Base-by-base conservation (phyloP, 2,329 filamentous ascomycete genomes). In the Malbranchea zuffiana region DNA sequence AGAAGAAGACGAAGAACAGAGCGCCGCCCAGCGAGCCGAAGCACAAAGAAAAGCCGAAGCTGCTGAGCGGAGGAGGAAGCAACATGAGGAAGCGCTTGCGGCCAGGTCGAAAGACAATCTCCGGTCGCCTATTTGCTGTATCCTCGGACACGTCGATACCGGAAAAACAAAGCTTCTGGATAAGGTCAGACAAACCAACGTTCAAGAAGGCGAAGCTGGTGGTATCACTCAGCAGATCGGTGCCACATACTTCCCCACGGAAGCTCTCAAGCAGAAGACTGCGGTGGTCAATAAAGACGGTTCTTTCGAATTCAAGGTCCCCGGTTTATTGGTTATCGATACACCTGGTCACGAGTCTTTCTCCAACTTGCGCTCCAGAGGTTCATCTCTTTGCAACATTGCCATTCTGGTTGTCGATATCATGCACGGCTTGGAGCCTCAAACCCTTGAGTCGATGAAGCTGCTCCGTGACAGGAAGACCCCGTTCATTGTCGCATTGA, bases 281-380 rank as follows among this genome's bases (percentile, higher is more conserved):
- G 74, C 77, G 13, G 88, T 96, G 11, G 82, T 98, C 56, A 98
- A 98, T 70, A 73, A 75, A 54, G 86, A 98, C 55, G 78, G 80
- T 52, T 72, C 72, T 39, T 95, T 98, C 60, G 83, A 95, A 44
- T 92, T 95, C 75, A 98, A 95, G 68, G 84, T 98, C 15, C 92
- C 90, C 29, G 90, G 90, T 73, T 75, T 98, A 38, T 68, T 98
- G 48, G 78, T 98, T 54, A 98, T 98, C 55, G 90, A 98, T 65
- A 98, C 90, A 1, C 92, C 90, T 54, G 90, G 90, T 68, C 90
- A 98, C 86, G 90, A 98, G 76, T 98, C 90, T 54, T 98, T 98
- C 76, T 94, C 88, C 46, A 98, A 98, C 66, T 67, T 98, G 47
- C 82, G 92, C 55, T 95, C 88, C 49, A 79, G 92, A 66, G 90